Base-by-base conservation (phyloP, 1,139 yeast genomes). In the Wickerhamomyces sp. region DNA sequence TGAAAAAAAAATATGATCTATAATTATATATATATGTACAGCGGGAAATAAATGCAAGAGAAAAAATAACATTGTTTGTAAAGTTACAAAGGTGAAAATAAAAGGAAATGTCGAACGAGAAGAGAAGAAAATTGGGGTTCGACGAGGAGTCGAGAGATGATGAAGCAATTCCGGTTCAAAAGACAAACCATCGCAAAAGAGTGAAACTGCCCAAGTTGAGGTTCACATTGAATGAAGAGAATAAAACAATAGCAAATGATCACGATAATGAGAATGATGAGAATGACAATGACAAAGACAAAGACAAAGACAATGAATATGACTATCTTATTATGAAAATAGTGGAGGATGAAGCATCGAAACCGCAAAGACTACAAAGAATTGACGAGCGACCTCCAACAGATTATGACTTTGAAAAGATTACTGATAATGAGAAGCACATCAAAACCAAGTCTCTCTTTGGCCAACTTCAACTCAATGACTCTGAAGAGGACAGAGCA, bases 91-190 rank as follows among this genome's bases (percentile, higher is more conserved):
- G n/a, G n/a, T n/a, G n/a, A 24, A 35, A 4, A 39, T 40, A 1
- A 16, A 40, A 12, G 25, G 24, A 22, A 24, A 43, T 38, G 42
- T 25, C 33, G 4, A 14, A 16, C 16, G n/a, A n/a, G n/a, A 51
- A 50, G 39, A 39, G 56, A 22, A 39, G 63, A 7, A 46, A 56
- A 22, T 58, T 53, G 28, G 61, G 58, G 14, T 52, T 54, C 35
- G 55, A 50, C 1, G 47, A 39, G 13, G 45, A 40, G 5, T n/a
- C n/a, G n/a, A 39, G 49, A 2, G 50, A 40, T 17, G 51, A 40
- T 5, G 54, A 39, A 9, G 44, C 31, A 14, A 24, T 17, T 7
- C 27, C 24, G 4, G 33, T 12, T 8, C 18, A 17, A 10, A 13
- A 20, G n/a, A 17, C 18, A 8, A 12, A 17, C n/a, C 35, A 16